Evolutionary conservation across 305 asterid genomes (phyloP).

Genomic region (Coffea humblotiana): DNA sequence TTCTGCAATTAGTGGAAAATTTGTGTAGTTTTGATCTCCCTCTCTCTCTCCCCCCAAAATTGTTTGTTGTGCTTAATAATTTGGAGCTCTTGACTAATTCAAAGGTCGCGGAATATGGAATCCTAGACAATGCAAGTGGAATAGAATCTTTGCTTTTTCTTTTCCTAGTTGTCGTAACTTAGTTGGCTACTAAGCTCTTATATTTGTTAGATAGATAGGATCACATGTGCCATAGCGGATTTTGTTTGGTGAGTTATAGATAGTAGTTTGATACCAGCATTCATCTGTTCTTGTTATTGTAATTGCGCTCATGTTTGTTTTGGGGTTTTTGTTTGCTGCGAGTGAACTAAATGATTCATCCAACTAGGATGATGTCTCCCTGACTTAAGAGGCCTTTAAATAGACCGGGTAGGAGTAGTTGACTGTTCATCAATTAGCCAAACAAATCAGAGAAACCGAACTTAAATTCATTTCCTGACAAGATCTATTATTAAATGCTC

Average conservation of each 20-base stretch:
- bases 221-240: not conserved
- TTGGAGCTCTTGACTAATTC: slow-evolving; percentile 3
- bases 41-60: no score
- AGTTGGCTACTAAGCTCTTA: not conserved
- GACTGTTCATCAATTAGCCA: not conserved
- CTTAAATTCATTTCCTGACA: not conserved
- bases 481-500: not conserved
- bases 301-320: not conserved
- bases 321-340: not conserved
- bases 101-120: not conserved
- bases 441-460: not conserved
- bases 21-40: not conserved
- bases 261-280: not conserved
- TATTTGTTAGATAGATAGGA: not conserved
- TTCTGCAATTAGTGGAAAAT: not conserved
- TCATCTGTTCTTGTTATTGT: not conserved
- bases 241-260: not conserved
- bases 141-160: not conserved
- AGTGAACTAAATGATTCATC: not conserved
- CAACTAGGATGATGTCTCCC: not conserved
- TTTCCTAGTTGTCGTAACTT: not conserved
- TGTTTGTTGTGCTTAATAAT: not conserved
- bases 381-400: not conserved
- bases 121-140: not conserved
- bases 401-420: not conserved